Conservation (phyloP, 1,284 basidiomycete genomes). For the Termitomyces sp. region DNA sequence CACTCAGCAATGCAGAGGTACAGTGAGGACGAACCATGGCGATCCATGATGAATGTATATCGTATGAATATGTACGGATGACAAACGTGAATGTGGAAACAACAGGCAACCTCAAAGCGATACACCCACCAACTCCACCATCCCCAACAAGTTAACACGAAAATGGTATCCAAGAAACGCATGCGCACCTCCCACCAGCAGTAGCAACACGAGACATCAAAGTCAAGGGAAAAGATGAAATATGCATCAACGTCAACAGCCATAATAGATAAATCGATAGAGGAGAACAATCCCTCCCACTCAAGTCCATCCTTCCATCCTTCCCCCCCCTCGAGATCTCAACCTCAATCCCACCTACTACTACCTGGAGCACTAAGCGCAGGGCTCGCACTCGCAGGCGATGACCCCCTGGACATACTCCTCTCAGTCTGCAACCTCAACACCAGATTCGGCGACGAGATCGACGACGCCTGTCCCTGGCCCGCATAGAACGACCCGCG, state of each 20-base stretch:
- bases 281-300: not conserved
- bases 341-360: not conserved
- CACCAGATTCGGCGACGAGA: constrained; percentile 14
- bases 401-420: constrained; percentile 4
- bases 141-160: too few relatives aligned
- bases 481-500: constrained; percentile 10
- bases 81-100: too few relatives aligned
- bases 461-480: not conserved
- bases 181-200: too few relatives aligned
- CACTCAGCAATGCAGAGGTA: too few relatives aligned
- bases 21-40: too few relatives aligned
- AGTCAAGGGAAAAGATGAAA: not conserved
- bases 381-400: constrained; percentile 1
- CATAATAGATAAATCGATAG: not conserved
- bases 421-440: constrained; percentile 6
- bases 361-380: not conserved
- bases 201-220: not conserved
- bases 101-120: too few relatives aligned
- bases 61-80: too few relatives aligned
- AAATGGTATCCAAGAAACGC: too few relatives aligned
- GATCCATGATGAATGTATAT: too few relatives aligned
- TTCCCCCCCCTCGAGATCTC: not conserved
- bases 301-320: not conserved
- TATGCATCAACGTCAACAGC: not conserved
- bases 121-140: too few relatives aligned